These are phyloP conservation scores for Leccinum subtestaceum DNA, from an alignment of 768 basidiomycete species.

Conservation along the genomic window DNA sequence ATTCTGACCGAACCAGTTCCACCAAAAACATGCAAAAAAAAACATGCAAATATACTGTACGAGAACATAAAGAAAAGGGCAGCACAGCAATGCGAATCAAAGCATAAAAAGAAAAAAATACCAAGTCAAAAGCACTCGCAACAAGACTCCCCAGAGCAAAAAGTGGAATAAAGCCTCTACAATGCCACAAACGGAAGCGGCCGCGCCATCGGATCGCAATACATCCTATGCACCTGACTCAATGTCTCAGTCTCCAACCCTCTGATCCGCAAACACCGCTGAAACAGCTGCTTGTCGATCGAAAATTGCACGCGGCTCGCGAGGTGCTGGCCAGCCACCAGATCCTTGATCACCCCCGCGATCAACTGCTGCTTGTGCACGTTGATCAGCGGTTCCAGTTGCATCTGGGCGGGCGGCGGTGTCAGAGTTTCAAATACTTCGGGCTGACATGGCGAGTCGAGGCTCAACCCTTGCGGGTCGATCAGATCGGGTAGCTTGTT, in stretches of 20 bases:
- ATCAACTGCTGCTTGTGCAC: conserved; percentile 85
- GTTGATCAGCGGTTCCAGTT: conserved; percentile 82
- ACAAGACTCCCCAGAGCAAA: background rate
- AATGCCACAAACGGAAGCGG: conserved; percentile 22
- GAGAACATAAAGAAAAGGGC: background rate
- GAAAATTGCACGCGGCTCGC: conserved; percentile 69
- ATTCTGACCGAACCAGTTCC: background rate
- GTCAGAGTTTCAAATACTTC: conserved; percentile 76
- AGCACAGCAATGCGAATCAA: no score
- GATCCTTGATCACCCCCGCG: conserved; percentile 69
- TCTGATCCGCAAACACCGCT: conserved; percentile 67
- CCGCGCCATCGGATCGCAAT: conserved; percentile 24
- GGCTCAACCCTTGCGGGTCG: conserved; percentile 58
- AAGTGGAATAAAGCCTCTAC: conserved; percentile 10
- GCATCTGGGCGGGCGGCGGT: conserved; percentile 71
- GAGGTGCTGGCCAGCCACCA: conserved; percentile 82
- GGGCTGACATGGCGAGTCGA: conserved; percentile 69
- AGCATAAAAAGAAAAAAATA: no score
- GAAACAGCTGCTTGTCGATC: conserved; percentile 73
- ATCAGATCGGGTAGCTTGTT: conserved; percentile 71
- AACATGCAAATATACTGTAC: background rate
- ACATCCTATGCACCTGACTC: conserved; percentile 44
- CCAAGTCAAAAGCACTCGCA: background rate
- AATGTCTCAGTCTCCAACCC: conserved; percentile 59
- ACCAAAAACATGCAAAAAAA: no score